A percentile compares a stretch with the other conserved stretches of the same genome.
Evolutionary conservation across 164 flowering plant species (phyloP).

Genomic region (Litsea cubeba): DNA sequence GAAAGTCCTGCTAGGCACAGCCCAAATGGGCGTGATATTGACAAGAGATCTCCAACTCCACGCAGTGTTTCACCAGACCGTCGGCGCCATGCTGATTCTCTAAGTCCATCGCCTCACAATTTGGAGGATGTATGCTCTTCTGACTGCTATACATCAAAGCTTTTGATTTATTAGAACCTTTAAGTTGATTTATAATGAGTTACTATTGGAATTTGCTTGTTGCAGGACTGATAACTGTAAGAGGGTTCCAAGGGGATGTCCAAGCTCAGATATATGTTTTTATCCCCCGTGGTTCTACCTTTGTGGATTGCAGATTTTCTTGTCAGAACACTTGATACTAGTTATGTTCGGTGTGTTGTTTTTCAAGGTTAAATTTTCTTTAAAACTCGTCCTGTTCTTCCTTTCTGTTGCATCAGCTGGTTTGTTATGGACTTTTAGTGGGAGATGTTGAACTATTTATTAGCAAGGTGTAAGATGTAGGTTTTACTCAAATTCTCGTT

Average conservation of each 20-base stretch:
- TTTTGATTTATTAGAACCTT: background rate
- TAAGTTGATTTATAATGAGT: background rate
- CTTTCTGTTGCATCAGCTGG: slow-evolving; percentile 13
- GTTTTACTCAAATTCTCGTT: no score
- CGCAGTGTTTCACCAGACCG: slow-evolving; percentile 49
- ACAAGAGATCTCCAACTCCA: slow-evolving; percentile 33
- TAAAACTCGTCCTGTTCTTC: slow-evolving; percentile 1
- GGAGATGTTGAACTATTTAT: slow-evolving; percentile 3
- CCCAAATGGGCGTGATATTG: slow-evolving; percentile 18
- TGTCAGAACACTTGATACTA: background rate
- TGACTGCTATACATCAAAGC: no score
- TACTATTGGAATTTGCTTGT: background rate
- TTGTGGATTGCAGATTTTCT: background rate
- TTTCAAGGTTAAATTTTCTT: slow-evolving; percentile 17
- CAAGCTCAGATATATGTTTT: no score
- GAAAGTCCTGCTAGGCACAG: slow-evolving; percentile 48
- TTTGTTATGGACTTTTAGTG: slow-evolving; percentile 20
- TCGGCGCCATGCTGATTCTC: slow-evolving; percentile 44
- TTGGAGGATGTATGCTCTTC: slow-evolving; percentile 11
- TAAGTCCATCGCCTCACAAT: slow-evolving; percentile 57
- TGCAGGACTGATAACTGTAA: slow-evolving; percentile 33
- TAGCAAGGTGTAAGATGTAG: no score
- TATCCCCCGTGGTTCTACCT: background rate
- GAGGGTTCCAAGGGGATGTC: background rate
- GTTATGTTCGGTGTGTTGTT: slow-evolving; percentile 18